Evolutionary conservation across 148 eudicot species (phyloP), one percentile per base, ranked within the genome.

Genomic region (Rhododendron williamsianum): DNA sequence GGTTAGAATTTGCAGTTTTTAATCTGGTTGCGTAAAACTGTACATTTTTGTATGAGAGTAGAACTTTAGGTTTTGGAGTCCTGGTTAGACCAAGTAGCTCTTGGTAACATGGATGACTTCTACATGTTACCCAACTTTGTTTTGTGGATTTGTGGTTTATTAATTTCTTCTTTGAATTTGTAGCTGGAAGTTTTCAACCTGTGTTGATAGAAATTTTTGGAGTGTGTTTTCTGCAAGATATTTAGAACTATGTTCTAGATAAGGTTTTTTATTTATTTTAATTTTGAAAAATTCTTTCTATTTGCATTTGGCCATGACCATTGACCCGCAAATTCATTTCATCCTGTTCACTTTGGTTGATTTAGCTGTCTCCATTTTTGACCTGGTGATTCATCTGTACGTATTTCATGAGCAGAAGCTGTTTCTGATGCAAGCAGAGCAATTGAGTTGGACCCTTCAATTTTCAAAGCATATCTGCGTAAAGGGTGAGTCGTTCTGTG

Each of bases 371-470:
- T 78, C 56, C 81, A 78, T n/a, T 46, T 45, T 30, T 78, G 5
- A 78, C 35, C 30, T 78, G 48, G 56, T 78, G 19, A 78, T 78
- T 46, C 27, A 78, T 46, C 58, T 25, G 4, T 35, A 13, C 9
- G 46, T 85, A 36, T 18, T 90, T 78, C 27, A n/a, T 90, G 88
- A 63, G 81, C 92, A 96, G 98, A 94, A 90, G 98, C 98, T 77
- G 98, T 96, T 86, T 91, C 94, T 89, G 98, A 96, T 94, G 96
- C 98, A 67, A 94, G 90, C 86, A 91, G 84, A 87, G 98, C 98
- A 35, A 96, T 94, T 85, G 93, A 93, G 74, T 85, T 96, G 87
- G 92, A 96, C 79, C 88, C 95, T 78, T 88, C 94, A 3, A 89
- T 92, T 93, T 91, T 95, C 13, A 96, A 96, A 89, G 98, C 98